Percentiles rank a stretch among this genome's conserved stretches.
phyloP scores from a whole-genome alignment of 2,329 filamentous ascomycete species.

The Kalaharituber pfeilii region DNA sequence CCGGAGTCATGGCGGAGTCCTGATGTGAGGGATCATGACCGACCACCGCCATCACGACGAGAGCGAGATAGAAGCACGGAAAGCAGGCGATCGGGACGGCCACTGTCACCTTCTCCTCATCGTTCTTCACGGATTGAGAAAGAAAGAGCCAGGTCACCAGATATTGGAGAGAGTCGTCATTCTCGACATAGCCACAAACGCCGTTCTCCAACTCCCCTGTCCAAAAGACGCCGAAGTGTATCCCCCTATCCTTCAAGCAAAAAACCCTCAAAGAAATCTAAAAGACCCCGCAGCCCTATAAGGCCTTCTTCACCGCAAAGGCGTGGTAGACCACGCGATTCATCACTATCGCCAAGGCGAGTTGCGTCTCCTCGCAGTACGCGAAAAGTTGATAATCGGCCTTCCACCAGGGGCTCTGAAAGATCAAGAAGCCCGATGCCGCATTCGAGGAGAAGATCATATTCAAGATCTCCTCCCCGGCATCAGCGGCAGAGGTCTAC shows the following conservation, averaged over 20 bases:
- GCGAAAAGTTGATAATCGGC: neutral
- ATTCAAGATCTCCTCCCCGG: neutral
- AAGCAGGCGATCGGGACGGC: constrained; percentile 14
- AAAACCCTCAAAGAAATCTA: constrained; percentile 14
- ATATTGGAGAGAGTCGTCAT: constrained; percentile 12
- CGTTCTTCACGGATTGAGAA: constrained; percentile 14
- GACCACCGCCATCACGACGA: constrained; percentile 7
- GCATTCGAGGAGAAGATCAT: neutral
- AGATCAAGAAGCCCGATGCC: neutral
- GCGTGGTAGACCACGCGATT: constrained; percentile 15
- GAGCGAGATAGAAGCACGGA: constrained; percentile 16
- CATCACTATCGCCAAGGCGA: constrained; percentile 13
- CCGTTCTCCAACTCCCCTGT: constrained; percentile 14
- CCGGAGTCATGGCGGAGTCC: neutral
- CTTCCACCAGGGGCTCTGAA: neutral
- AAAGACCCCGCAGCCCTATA: constrained; percentile 14
- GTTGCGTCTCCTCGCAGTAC: neutral
- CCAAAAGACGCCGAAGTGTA: constrained; percentile 15
- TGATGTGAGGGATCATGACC: constrained; percentile 1
- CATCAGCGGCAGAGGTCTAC: neutral
- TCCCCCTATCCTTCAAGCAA: constrained; percentile 16
- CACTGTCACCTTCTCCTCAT: constrained; percentile 13
- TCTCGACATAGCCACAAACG: constrained; percentile 16
- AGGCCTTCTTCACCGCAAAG: constrained; percentile 12
- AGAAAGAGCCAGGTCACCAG: constrained; percentile 8